Base-by-base conservation (phyloP, 208 protist genomes). In the Borovskyia barvae region DNA sequence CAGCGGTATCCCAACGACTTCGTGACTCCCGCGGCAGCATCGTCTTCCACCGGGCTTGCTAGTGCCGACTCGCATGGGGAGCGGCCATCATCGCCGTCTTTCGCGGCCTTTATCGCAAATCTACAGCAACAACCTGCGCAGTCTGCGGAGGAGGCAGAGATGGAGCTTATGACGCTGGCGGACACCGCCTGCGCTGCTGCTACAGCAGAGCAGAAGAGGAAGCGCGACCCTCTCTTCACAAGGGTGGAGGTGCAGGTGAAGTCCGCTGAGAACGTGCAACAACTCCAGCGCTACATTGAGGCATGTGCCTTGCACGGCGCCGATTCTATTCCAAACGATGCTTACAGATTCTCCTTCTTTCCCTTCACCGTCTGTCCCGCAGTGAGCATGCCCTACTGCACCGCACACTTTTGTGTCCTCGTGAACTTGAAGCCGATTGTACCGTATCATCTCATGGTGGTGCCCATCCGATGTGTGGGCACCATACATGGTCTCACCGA, bases 381-480 rank as follows among this genome's bases (percentile, higher is more conserved):
- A 1, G 74, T 67, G 17, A 72, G 66, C 48, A 76, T 94, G 19
- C 75, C 82, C 11, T 90, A 78, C 47, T 68, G 72, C 51, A 82
- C 80, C 19, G 6, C 25, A 11, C 57, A 87, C 72, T 92, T 92
- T 57, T 77, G 72, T 35, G 84, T 94, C 11, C 43, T 94, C 51
- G 85, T 92, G 25, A 94, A 92, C 50, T 65, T 90, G 40, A 90
- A 82, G 67, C 88, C 88, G 8, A 85, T 94, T 51, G 82, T 85
- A 15, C 82, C 80, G 15, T 42, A 79, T 19, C 88, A 94, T 29
- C 58, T 94, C 41, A 85, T 94, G 74, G 75, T 94, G 9, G 82
- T 94, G 12, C 88, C 88, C 12, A 77, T 85, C 29, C 88, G 88
- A 40, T 88, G 80, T 55, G 70, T 92, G 0, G 78, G 75, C 33